These are phyloP conservation scores for Kwoniella dejecticola DNA, from an alignment of 768 basidiomycete genomes.

Conservation along the genomic window DNA sequence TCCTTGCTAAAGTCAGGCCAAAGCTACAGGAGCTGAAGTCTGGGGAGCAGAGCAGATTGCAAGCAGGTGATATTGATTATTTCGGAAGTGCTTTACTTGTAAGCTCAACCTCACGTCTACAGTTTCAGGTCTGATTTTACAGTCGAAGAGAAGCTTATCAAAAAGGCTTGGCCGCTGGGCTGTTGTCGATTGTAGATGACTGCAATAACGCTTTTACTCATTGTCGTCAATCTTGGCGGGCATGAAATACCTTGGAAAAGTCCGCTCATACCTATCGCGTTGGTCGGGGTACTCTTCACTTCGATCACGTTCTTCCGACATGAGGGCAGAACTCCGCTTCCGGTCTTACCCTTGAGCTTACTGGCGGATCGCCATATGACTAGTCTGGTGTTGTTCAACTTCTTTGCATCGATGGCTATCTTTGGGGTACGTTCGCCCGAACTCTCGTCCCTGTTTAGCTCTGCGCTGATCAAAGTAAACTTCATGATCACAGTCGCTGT, in stretches of 20 bases:
- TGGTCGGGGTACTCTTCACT: not conserved
- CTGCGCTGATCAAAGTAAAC: too few relatives aligned
- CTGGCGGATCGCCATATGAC: conserved; percentile 26
- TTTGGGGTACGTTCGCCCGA: conserved; percentile 16
- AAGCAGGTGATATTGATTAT: conserved; percentile 19
- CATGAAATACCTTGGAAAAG: conserved; percentile 27
- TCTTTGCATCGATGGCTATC: conserved; percentile 30
- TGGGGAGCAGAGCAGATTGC: conserved; percentile 3
- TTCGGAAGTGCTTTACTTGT: conserved; percentile 23
- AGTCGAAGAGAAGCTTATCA: too few relatives aligned
- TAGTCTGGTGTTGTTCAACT: conserved; percentile 23
- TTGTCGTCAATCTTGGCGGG: conserved; percentile 27
- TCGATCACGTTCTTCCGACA: conserved; percentile 19
- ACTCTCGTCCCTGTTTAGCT: not conserved
- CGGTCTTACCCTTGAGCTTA: conserved; percentile 20
- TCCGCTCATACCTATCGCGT: conserved; percentile 14
- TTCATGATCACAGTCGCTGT: conserved; percentile 16
- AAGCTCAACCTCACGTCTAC: not conserved
- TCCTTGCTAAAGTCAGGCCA: conserved; percentile 18
- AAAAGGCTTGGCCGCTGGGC: too few relatives aligned
- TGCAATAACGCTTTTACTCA: conserved; percentile 24
- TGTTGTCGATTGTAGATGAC: conserved; percentile 21
- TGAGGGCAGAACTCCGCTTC: conserved; percentile 20
- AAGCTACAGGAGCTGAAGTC: conserved; percentile 17
- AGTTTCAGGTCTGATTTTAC: too few relatives aligned